Evolutionary conservation across 768 basidiomycete genomes (phyloP), one percentile per base, ranked within the genome.

Genomic region (Rhodosporidiobolus odoratus): DNA sequence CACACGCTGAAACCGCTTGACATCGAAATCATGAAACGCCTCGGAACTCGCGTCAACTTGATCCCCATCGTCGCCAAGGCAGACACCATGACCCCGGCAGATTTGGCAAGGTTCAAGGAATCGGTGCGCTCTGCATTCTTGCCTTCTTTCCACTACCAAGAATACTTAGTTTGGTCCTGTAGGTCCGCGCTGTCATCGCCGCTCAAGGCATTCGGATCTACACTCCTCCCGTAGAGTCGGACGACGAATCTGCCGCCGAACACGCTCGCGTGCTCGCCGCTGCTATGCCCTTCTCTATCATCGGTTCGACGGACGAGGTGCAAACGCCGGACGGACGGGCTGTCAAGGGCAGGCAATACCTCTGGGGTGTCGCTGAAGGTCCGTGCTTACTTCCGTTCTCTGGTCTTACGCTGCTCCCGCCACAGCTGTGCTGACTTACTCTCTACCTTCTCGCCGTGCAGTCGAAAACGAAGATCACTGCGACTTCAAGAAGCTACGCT

Each of bases 301-400:
- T 99, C 77, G 96, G 96, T 40, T 92, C 90, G 32, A 97, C 91
- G 0, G 88, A 94, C 78, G 95, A 99, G 75, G 95, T 99, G 57
- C 85, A 86, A 77, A 97, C 92, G 6, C 82, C 84, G 32, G 95
- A 98, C 78, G 96, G 96, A 17, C 87, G 93, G 66, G 81, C 86
- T 41, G 96, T 99, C 78, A 98, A 98, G 82, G 96, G 96, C 56
- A 88, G 96, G 77, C 91, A 98, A 81, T 99, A 99, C 79, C 87
- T 95, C 21, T 99, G 96, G 96, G 96, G 96, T 84, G 93, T 99
- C n/a, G 96, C 96, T 15, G 96, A 99, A 84, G 91, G 91, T 91
- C 48, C 58, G 83, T 56, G 80, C 21, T 34, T 10, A 35, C 63
- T 43, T 12, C 2, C n/a, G 19, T 32, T 35, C n/a, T 27, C 50